Base-by-base conservation (phyloP, 2,329 filamentous ascomycete species). In the Thelonectria rubi region DNA sequence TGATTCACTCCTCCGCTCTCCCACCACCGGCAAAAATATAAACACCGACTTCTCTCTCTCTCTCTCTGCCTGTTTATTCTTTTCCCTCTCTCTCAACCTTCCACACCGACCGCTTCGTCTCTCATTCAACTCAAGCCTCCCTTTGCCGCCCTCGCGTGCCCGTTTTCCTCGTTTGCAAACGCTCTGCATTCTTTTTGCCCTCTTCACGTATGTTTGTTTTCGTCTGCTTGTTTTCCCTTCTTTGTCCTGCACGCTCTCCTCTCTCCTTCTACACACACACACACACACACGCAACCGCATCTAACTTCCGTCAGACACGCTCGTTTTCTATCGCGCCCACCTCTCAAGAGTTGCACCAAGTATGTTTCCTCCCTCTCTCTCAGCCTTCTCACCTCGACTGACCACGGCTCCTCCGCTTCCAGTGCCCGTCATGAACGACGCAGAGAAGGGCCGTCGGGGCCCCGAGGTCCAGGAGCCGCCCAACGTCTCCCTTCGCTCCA, bases 371-470 rank as follows among this genome's bases (percentile, higher is more conserved):
- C 14, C 17, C 37, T 49, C 55, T 54, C 45, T 34, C 39, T 45
- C 32, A 8, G 4, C 26, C 30, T 21, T 47, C 30, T 15, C 20
- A 7, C 11, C n/a, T 20, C 54, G 14, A 12, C 65, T 73, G 53
- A 74, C 48, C 7, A 5, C 7, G 5, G 26, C 26, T 47, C 10
- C 15, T 30, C n/a, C 21, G 10, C 40, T 17, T 9, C 20, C 21
- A 75, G 73, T 74, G 69, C 62, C 71, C 46, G 63, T 60, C 34
- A 69, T 72, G 65, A 72, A 70, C 60, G 72, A 74, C 56, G 48
- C 61, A 40, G 73, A 74, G 48, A 69, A 70, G 46, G 70, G n/a
- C n/a, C n/a, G n/a, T n/a, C n/a, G n/a, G n/a, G n/a, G 62, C 46
- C 57, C 65, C 40, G 57, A 60, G 47, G 17, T 32, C 37, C 58